phyloP scores from a whole-genome alignment of 331 rosid genomes.

The Quercus phellos region DNA sequence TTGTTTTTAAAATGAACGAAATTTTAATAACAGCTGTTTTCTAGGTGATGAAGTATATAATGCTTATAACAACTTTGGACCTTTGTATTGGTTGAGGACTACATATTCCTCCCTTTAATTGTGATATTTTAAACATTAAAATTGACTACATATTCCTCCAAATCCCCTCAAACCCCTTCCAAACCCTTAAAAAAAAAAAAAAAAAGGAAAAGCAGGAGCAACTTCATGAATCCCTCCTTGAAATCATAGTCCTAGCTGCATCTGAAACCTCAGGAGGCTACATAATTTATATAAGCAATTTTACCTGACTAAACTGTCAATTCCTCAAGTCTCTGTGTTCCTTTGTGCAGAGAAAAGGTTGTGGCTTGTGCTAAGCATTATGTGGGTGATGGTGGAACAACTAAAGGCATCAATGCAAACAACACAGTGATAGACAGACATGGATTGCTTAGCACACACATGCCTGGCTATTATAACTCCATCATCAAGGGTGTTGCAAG shows the following conservation, averaged over 20 bases:
- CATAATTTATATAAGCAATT: background rate
- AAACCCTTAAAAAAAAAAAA: too few species aligned
- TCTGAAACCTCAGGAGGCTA: too few species aligned
- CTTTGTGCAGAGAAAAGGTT: conserved; percentile 39
- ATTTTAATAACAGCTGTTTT: background rate
- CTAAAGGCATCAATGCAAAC: conserved; percentile 54
- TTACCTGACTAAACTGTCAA: background rate
- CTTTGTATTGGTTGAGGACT: background rate
- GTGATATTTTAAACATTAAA: too few species aligned
- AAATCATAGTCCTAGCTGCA: too few species aligned
- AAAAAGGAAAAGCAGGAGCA: too few species aligned
- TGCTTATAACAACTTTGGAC: background rate
- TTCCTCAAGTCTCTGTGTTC: conserved; percentile 7
- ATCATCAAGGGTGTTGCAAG: conserved; percentile 66
- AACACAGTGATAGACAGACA: conserved; percentile 43
- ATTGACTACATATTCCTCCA: too few species aligned
- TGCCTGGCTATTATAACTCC: conserved; percentile 49
- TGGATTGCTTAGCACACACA: conserved; percentile 55
- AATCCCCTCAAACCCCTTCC: too few species aligned
- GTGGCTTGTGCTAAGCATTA: conserved; percentile 67
- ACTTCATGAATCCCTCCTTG: too few species aligned
- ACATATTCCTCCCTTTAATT: background rate
- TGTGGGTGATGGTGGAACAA: conserved; percentile 78
- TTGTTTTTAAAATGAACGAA: background rate
- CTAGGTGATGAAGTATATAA: background rate